Conservation (phyloP, 306 rosid species). For the Urtica urens region DNA sequence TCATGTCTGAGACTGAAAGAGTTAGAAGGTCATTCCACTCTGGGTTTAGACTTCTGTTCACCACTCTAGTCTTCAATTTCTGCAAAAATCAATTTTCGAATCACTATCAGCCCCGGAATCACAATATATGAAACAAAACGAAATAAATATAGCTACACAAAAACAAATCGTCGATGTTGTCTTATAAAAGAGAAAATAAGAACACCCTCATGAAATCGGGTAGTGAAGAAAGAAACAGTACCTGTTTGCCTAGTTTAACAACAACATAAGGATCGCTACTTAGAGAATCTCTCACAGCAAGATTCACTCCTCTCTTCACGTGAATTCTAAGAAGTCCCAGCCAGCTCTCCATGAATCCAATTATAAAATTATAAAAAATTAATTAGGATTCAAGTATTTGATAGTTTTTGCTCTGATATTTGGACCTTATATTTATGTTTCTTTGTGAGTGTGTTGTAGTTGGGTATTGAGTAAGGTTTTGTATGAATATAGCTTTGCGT, state of each 20-base stretch:
- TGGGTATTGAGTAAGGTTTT: too few relatives aligned
- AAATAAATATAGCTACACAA: too few relatives aligned
- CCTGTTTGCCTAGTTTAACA: slow-evolving; percentile 76
- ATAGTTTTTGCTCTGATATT: too few relatives aligned
- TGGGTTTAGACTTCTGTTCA: slow-evolving; percentile 43
- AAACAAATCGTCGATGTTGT: too few relatives aligned
- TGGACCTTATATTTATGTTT: too few relatives aligned
- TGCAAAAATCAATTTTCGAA: slow-evolving; percentile 6
- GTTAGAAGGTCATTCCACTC: slow-evolving; percentile 76
- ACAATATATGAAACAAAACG: too few relatives aligned
- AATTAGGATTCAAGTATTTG: too few relatives aligned
- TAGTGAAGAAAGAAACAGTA: background rate
- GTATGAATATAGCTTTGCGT: too few relatives aligned
- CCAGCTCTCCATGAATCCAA: slow-evolving; percentile 72
- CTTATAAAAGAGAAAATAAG: too few relatives aligned
- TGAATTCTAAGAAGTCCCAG: slow-evolving; percentile 72
- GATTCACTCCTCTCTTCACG: slow-evolving; percentile 58
- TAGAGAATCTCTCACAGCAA: slow-evolving; percentile 61
- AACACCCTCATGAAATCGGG: background rate
- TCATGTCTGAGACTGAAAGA: slow-evolving; percentile 42
- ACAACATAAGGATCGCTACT: slow-evolving; percentile 90
- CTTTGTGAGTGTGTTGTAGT: too few relatives aligned
- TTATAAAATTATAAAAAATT: too few relatives aligned
- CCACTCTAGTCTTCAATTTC: slow-evolving; percentile 68
- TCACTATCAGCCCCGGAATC: too few relatives aligned